These are phyloP conservation scores for Cladosporium phlei DNA, from an alignment of 2,329 filamentous ascomycete species.

Conservation along the genomic window DNA sequence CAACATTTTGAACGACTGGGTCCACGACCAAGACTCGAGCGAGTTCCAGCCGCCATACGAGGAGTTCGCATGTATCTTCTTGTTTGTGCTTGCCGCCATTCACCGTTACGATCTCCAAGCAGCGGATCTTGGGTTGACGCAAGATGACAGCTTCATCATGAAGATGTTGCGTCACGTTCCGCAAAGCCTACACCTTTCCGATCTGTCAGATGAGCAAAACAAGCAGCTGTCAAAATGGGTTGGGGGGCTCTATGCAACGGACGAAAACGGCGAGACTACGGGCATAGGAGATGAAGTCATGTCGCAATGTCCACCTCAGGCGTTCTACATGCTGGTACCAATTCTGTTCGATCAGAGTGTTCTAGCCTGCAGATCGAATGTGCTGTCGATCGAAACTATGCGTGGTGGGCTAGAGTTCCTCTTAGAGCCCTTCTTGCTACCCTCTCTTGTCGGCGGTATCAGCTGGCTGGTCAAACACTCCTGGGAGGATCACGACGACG, in stretches of 20 bases:
- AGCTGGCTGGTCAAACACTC: constrained; percentile 67
- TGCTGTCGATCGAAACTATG: constrained; percentile 63
- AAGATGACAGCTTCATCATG: constrained; percentile 62
- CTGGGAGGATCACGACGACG: constrained; percentile 59
- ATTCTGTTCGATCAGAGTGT: constrained; percentile 73
- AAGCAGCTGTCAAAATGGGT: constrained; percentile 70
- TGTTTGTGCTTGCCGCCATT: constrained; percentile 69
- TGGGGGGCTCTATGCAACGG: constrained; percentile 68
- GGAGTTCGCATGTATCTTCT: constrained; percentile 72
- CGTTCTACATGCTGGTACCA: constrained; percentile 74
- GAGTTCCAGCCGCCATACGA: constrained; percentile 84
- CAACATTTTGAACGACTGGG: constrained; percentile 71
- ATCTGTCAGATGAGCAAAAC: constrained; percentile 61
- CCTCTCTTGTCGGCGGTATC: constrained; percentile 69
- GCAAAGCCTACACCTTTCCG: constrained; percentile 52
- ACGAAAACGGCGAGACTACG: constrained; percentile 49
- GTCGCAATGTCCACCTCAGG: constrained; percentile 74
- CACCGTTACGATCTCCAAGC: constrained; percentile 65
- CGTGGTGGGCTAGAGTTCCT: constrained; percentile 75
- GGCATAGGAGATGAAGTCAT: constrained; percentile 76
- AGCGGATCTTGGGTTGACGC: constrained; percentile 59
- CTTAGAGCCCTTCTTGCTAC: constrained; percentile 74
- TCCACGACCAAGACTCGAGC: constrained; percentile 73
- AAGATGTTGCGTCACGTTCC: constrained; percentile 60
- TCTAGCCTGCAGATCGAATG: constrained; percentile 61